Conservation (phyloP, 2,329 filamentous ascomycete genomes). For the Colletotrichum cereale region DNA sequence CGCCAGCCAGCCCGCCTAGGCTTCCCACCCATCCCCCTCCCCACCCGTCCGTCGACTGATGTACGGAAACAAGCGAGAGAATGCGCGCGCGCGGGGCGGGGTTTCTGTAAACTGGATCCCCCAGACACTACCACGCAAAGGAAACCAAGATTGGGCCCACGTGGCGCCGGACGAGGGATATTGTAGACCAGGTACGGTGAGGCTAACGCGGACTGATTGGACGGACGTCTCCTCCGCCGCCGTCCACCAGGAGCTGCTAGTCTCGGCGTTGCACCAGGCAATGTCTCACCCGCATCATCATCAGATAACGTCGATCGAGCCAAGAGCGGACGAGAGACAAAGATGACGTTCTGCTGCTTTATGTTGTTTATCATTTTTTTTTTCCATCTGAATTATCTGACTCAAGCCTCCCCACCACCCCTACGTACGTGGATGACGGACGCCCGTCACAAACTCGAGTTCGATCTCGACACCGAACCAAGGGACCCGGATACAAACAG, state of each 20-base stretch:
- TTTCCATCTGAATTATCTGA: not conserved
- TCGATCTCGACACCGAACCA: not conserved
- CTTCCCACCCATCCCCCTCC: not conserved
- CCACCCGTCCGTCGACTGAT: not conserved
- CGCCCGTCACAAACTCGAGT: not conserved
- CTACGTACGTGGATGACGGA: not conserved
- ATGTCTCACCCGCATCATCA: conserved; percentile 3
- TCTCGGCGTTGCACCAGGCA: not conserved
- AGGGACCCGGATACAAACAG: not conserved
- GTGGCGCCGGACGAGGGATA: conserved; percentile 1
- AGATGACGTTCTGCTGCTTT: not conserved
- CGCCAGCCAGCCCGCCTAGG: not conserved
- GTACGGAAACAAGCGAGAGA: not conserved
- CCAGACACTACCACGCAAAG: not conserved
- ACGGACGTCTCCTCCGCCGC: not conserved
- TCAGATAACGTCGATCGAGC: not conserved
- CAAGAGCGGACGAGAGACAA: not conserved
- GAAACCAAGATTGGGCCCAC: conserved; percentile 2
- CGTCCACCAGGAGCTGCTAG: not conserved
- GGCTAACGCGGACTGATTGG: not conserved
- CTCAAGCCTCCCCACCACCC: not conserved
- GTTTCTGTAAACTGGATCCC: not conserved
- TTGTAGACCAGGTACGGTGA: not conserved
- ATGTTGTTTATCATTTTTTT: not conserved
- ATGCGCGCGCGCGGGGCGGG: not conserved